A percentile compares a stretch with the other conserved stretches of the same genome.
Evolutionary conservation across 2,329 filamentous ascomycete genomes (phyloP).

Genomic region (Diplodia sapinea): DNA sequence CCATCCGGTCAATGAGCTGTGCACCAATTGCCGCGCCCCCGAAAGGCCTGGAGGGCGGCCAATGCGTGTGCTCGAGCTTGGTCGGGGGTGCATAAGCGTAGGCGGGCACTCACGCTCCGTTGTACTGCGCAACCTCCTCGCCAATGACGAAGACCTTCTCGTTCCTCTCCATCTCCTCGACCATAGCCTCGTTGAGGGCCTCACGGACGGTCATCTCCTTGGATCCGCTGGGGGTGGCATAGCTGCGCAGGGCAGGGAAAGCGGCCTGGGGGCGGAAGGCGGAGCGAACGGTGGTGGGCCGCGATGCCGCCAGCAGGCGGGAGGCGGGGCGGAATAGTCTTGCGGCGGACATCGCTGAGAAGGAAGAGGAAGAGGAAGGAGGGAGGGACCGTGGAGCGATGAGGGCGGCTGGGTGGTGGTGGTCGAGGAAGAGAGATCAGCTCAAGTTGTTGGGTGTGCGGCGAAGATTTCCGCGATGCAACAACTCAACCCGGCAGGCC

Average conservation of each 20-base stretch:
- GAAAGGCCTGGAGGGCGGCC: neutral
- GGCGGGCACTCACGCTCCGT: constrained; percentile 73
- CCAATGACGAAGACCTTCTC: constrained; percentile 94
- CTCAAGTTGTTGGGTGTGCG: constrained; percentile 21
- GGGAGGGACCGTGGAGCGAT: constrained; percentile 23
- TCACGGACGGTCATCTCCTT: constrained; percentile 98
- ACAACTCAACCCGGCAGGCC: constrained; percentile 20
- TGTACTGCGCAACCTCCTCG: constrained; percentile 99
- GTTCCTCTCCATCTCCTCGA: constrained; percentile 94
- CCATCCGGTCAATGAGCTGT: neutral
- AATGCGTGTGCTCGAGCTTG: constrained; percentile 13
- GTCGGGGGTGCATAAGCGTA: constrained; percentile 9
- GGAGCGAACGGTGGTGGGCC: constrained; percentile 58
- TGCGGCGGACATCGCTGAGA: constrained; percentile 59
- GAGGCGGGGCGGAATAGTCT: constrained; percentile 69
- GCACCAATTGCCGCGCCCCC: neutral
- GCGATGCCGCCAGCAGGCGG: constrained; percentile 64
- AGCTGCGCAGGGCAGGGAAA: constrained; percentile 58
- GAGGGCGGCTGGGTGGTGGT: constrained; percentile 23
- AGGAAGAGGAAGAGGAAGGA: constrained; percentile 1
- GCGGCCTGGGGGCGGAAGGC: constrained; percentile 58
- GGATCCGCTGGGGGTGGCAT: constrained; percentile 65
- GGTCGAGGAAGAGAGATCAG: constrained; percentile 25
- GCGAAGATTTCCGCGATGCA: constrained; percentile 30
- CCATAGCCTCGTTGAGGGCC: constrained; percentile 95